phyloP scores from a whole-genome alignment of 2,329 filamentous ascomycete genomes.

The Amauroascus niger region DNA sequence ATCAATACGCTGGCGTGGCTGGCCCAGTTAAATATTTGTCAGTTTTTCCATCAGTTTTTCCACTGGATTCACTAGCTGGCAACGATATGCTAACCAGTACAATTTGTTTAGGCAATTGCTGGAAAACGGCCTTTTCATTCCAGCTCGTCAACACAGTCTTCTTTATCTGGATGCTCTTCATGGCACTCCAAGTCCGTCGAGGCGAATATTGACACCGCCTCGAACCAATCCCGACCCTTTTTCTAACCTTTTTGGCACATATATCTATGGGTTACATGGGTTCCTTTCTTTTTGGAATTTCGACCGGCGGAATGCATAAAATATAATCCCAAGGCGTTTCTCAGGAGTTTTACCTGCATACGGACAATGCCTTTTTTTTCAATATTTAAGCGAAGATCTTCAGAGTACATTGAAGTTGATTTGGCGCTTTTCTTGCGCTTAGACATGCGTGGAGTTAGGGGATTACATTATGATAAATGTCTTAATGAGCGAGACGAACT shows the following conservation, averaged over 20 bases:
- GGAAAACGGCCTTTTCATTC: constrained; percentile 55
- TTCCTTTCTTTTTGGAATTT: not conserved
- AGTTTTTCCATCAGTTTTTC: constrained; percentile 21
- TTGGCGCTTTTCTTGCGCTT: not conserved
- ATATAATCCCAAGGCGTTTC: not conserved
- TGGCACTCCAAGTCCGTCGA: constrained; percentile 48
- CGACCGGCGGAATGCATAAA: not conserved
- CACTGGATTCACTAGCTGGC: not conserved
- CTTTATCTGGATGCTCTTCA: constrained; percentile 56
- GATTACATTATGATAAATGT: not conserved
- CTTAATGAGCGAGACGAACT: not conserved
- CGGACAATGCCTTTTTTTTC: not conserved
- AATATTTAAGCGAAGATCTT: not conserved
- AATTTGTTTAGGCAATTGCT: constrained; percentile 43
- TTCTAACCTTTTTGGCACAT: not conserved
- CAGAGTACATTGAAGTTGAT: not conserved
- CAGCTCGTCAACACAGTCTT: constrained; percentile 56
- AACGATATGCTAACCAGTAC: not conserved
- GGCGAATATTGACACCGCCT: constrained; percentile 16
- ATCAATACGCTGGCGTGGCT: constrained; percentile 52
- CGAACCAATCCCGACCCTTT: not conserved
- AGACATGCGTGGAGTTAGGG: not conserved
- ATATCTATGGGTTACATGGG: not conserved
- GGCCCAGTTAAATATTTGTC: constrained; percentile 54
- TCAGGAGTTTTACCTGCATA: not conserved